Percentiles rank a stretch among this genome's conserved stretches.
These are phyloP conservation scores for Coemansia furcata DNA, from an alignment of 192 early-diverging fungal genomes.

Conservation along the genomic window DNA sequence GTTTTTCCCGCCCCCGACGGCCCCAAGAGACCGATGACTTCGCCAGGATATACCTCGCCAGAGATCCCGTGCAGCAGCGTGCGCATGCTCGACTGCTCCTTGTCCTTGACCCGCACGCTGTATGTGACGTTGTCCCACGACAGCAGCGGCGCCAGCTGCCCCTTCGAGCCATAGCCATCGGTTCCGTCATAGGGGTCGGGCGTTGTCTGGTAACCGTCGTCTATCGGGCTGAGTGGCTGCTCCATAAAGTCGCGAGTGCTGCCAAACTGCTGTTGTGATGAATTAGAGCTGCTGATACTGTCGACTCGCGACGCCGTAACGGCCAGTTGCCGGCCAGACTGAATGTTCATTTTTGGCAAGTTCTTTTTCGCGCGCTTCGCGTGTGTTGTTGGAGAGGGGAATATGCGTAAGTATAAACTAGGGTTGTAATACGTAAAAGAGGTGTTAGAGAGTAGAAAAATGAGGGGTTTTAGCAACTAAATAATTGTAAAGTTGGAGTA, in stretches of 20 bases:
- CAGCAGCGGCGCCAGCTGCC: slow-evolving; percentile 26
- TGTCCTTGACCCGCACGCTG: slow-evolving; percentile 47
- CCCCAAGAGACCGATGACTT: slow-evolving; percentile 92
- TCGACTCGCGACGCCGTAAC: neutral
- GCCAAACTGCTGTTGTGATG: slow-evolving; percentile 35
- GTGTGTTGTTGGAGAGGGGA: neutral
- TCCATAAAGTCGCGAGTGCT: slow-evolving; percentile 53
- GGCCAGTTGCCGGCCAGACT: slow-evolving; percentile 5
- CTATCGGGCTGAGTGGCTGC: slow-evolving; percentile 42
- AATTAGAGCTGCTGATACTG: slow-evolving; percentile 14
- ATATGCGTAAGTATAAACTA: neutral
- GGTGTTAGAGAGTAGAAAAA: neutral
- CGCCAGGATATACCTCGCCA: slow-evolving; percentile 77
- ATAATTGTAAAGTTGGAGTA: neutral
- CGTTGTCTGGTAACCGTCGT: slow-evolving; percentile 12
- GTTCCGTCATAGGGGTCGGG: neutral
- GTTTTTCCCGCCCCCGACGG: slow-evolving; percentile 93
- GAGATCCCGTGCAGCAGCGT: slow-evolving; percentile 65
- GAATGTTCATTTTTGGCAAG: neutral
- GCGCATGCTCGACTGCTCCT: slow-evolving; percentile 42
- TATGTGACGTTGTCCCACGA: slow-evolving; percentile 47
- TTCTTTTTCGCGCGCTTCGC: neutral
- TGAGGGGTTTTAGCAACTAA: neutral
- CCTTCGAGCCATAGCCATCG: neutral
- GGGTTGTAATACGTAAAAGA: neutral